Conservation (phyloP, 1,139 yeast genomes). For the Geotrichum europaeum region DNA sequence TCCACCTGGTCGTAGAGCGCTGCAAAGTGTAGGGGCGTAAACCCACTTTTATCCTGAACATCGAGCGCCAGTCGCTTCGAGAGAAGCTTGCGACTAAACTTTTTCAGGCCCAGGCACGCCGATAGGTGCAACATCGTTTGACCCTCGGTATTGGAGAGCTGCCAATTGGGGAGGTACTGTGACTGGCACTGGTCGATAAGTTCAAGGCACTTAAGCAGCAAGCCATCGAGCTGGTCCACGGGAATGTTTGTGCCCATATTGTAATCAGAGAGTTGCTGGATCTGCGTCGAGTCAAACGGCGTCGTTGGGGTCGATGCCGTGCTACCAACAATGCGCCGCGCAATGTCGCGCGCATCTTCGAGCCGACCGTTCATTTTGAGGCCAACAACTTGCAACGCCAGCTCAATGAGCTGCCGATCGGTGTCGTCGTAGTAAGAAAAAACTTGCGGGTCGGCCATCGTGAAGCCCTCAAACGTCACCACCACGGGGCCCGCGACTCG, state of each 20-base stretch:
- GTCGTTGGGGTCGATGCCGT: conserved; percentile 9
- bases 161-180: conserved; percentile 57
- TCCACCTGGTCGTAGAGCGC: conserved; percentile 61
- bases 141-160: conserved; percentile 65
- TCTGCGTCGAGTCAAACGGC: conserved; percentile 8
- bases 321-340: conserved; percentile 59
- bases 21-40: conserved; percentile 81
- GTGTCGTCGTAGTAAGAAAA: conserved; percentile 88
- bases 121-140: conserved; percentile 81
- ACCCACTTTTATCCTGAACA: conserved; percentile 63
- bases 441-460: conserved; percentile 43
- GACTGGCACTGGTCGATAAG: conserved; percentile 58
- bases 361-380: conserved; percentile 86
- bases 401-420: conserved; percentile 79
- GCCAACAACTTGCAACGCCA: conserved; percentile 87
- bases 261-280: conserved; percentile 1
- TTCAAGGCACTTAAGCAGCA: conserved; percentile 58
- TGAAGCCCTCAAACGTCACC: conserved; percentile 57
- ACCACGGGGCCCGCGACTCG: conserved; percentile 79
- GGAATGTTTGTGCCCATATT: conserved; percentile 18
- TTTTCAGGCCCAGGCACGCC: conserved; percentile 57
- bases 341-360: conserved; percentile 85
- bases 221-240: conserved; percentile 52
- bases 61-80: conserved; percentile 71
- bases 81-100: conserved; percentile 53